Evolutionary conservation across 1,284 basidiomycete species (phyloP), one percentile per base, ranked within the genome.

Genomic region (Moesziomyces sp.): DNA sequence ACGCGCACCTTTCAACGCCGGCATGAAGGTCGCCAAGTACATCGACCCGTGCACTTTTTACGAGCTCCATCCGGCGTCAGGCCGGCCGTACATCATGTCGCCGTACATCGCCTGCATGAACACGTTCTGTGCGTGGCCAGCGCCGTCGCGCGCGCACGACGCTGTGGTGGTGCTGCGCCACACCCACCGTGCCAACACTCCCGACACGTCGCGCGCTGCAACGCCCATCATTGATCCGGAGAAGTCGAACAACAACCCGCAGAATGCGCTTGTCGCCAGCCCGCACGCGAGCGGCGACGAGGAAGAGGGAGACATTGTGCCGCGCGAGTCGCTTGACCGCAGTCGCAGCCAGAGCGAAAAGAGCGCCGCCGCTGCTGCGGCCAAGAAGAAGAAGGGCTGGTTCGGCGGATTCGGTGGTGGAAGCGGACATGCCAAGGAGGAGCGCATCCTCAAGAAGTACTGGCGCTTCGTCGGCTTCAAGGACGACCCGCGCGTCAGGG

Each of bases 31-130:
- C 8, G 84, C 85, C 23, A 72, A 83, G 44, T 77, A 81, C 72
- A 84, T 86, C 44, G 85, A 86, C 46, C 85, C 85, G 4, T 78
- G 76, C 48, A 80, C 78, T 3, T 80, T 75, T 38, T 80, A 78
- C 64, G 73, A 80, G 61, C 62, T 76, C 18, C 76, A 78, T n/a
- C 85, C 85, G 8, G 79, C 81, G 3, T 81, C 80, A 9, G 82
- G 81, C 1, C 63, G 85, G 1, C 85, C 85, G 0, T 86, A 81
- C 74, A 86, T 86, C 81, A 86, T 86, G 85, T 83, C 78, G 21
- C 84, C 85, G 1, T 84, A 84, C 71, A 55, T 74, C 16, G 85
- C 85, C 2, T 86, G 85, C 54, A 85, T 86, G 84, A 85, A 85
- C 70, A 85, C 84, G 0, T 66, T 86, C 33, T 82, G 83, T 47